Evolutionary conservation across 805 yeast species (phyloP).

Genomic region (Candida rishiriensis): DNA sequence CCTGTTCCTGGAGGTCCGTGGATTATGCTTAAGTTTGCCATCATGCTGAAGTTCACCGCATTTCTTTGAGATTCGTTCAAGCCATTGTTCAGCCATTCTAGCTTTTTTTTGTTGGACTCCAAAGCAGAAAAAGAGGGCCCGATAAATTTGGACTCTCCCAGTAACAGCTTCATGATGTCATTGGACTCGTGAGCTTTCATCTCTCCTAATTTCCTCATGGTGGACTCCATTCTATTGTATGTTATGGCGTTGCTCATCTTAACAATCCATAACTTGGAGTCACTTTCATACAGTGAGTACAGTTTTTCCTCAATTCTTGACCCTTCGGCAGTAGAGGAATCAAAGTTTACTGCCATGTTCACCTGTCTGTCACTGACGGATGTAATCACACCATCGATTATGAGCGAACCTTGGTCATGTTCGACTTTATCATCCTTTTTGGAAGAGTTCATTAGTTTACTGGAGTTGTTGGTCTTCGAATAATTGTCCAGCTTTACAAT

Average conservation of each 20-base stretch:
- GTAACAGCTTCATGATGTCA: conserved; percentile 39
- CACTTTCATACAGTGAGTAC: conserved; percentile 39
- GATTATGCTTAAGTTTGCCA: conserved; percentile 49
- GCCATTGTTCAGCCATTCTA: conserved; percentile 36
- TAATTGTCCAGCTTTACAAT: conserved; percentile 58
- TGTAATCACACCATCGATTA: conserved; percentile 63
- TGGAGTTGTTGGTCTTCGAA: conserved; percentile 22
- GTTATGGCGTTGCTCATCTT: conserved; percentile 66
- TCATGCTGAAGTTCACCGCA: conserved; percentile 68
- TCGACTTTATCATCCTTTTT: conserved; percentile 24
- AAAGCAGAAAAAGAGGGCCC: conserved; percentile 20
- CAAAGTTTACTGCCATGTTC: conserved; percentile 57
- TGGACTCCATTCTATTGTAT: conserved; percentile 72
- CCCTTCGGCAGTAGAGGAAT: conserved; percentile 21
- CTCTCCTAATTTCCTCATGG: conserved; percentile 62
- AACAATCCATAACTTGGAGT: conserved; percentile 59
- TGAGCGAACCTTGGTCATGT: conserved; percentile 18
- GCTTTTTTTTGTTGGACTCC: conserved; percentile 2
- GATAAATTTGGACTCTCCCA: conserved; percentile 39
- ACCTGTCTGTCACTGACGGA: conserved; percentile 44
- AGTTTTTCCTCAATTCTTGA: conserved; percentile 45
- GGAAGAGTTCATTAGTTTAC: conserved; percentile 27
- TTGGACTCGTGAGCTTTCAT: conserved; percentile 32
- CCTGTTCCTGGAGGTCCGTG: conserved; percentile 89
- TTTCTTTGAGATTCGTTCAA: conserved; percentile 67